Percentiles rank a stretch among this genome's conserved stretches.
These are phyloP conservation scores for Cladosporium sphaerospermum DNA, from an alignment of 2,329 filamentous ascomycete genomes.

Conservation along the genomic window DNA sequence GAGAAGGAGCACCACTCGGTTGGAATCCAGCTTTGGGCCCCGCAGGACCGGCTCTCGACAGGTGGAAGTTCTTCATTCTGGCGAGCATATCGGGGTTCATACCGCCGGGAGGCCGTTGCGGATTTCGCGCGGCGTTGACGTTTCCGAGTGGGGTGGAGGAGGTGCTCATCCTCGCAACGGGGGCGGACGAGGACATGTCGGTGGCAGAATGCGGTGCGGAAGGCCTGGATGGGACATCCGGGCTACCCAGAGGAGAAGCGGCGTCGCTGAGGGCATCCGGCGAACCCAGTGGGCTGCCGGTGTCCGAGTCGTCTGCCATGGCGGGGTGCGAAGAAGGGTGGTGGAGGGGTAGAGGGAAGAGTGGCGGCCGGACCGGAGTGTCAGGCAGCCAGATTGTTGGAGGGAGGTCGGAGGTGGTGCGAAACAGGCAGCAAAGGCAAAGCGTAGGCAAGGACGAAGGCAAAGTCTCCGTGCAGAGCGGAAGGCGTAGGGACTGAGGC, in stretches of 20 bases:
- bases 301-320: conserved; percentile 11
- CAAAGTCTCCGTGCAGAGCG: not conserved
- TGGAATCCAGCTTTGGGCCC: conserved; percentile 14
- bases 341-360: conserved; percentile 13
- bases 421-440: not conserved
- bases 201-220: conserved; percentile 19
- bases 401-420: not conserved
- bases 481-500: not conserved
- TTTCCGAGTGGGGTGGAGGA: conserved; percentile 81
- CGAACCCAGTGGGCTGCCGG: conserved; percentile 7
- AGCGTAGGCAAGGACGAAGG: not conserved
- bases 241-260: conserved; percentile 7
- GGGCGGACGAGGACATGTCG: conserved; percentile 18
- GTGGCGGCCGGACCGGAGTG: conserved; percentile 24
- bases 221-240: conserved; percentile 8
- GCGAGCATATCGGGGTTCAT: conserved; percentile 55
- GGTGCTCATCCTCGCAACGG: conserved; percentile 55
- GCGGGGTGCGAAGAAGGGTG: conserved; percentile 1
- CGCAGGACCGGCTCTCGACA: conserved; percentile 55
- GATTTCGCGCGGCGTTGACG: conserved; percentile 61
- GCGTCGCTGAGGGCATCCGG: conserved; percentile 14
- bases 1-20: not conserved
- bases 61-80: conserved; percentile 63
- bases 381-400: conserved; percentile 11
- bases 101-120: conserved; percentile 30